Evolutionary conservation across 2,329 filamentous ascomycete species (phyloP), one percentile per base, ranked within the genome.

Genomic region (Aureobasidium sp.): DNA sequence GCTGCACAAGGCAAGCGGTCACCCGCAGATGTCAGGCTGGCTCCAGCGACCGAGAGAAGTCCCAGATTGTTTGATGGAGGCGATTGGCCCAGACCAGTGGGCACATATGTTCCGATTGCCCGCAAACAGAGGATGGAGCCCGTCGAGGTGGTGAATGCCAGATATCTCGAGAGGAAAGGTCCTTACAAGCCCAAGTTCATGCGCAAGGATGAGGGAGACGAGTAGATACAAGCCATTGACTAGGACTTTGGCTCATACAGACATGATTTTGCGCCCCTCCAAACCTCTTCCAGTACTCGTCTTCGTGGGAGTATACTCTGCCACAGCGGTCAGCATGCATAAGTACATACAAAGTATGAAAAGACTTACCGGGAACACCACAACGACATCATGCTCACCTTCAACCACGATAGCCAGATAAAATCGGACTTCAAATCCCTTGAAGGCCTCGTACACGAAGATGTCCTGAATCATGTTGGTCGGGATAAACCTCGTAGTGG

Each of bases 391-490:
- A 58, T 87, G 83, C 74, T 97, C 93, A 2, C 86, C 91, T 67
- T 95, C 88, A 19, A 97, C 90, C 57, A 97, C 87, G 31, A 97
- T 89, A 4, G 90, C 84, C 9, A 99, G 77, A 70, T 96, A 96
- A 70, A 93, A 95, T 42, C 87, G 79, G 37, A 97, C 91, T 74
- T 92, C 90, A 69, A 96, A 95, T 0, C 92, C 92, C 61, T 84
- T 84, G 74, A 97, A 97, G 3, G 92, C 94, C 77, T 99, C 94
- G 71, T 96, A 91, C 54, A 99, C 89, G 58, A 96, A 84, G 60
- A 99, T 87, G 71, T 99, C 94, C 70, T 89, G 89, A 61, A 99
- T 95, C 74, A 90, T 86, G 46, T 88, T 89, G 0, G 93, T 96
- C 0, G 94, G 93, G 62, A 99, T 97, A 73, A 89, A 90, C 53